phyloP scores from a whole-genome alignment of 805 yeast genomes.

The Metschnikowia proteae region DNA sequence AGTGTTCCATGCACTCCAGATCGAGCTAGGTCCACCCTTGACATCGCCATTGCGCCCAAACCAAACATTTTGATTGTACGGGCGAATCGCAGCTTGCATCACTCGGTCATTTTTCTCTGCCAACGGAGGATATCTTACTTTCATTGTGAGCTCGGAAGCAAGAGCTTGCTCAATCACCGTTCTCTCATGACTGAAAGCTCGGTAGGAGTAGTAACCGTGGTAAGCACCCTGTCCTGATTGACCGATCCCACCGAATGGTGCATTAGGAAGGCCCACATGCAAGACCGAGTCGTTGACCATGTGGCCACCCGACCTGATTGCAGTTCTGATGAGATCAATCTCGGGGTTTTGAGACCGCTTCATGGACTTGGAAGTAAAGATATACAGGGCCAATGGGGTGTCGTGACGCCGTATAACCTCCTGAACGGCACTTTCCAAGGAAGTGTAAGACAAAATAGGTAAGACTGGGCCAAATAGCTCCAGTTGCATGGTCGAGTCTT shows the following conservation, averaged over 20 bases:
- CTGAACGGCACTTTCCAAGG: constrained; percentile 43
- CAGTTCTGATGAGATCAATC: constrained; percentile 39
- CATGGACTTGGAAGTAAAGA: constrained; percentile 50
- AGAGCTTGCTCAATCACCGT: constrained; percentile 60
- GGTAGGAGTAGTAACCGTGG: constrained; percentile 65
- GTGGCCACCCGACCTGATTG: constrained; percentile 69
- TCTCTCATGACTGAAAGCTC: constrained; percentile 72
- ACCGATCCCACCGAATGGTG: constrained; percentile 94
- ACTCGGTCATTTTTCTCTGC: constrained; percentile 30
- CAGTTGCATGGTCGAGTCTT: constrained; percentile 66
- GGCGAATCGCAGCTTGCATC: constrained; percentile 25
- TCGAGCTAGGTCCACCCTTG: constrained; percentile 29
- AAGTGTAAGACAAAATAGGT: constrained; percentile 59
- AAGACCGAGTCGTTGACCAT: constrained; percentile 66
- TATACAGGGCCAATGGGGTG: constrained; percentile 78
- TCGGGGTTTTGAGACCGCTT: constrained; percentile 44
- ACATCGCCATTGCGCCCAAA: constrained; percentile 38
- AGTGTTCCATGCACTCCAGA: constrained; percentile 32
- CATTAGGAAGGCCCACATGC: constrained; percentile 61
- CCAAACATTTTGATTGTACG: constrained; percentile 35
- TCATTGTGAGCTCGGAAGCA: constrained; percentile 56
- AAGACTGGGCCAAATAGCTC: constrained; percentile 86
- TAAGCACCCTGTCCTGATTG: constrained; percentile 77
- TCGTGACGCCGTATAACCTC: constrained; percentile 50
- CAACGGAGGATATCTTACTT: constrained; percentile 68